These are phyloP conservation scores for Cercospora sesami DNA, from an alignment of 2,329 filamentous ascomycete species.

Conservation along the genomic window DNA sequence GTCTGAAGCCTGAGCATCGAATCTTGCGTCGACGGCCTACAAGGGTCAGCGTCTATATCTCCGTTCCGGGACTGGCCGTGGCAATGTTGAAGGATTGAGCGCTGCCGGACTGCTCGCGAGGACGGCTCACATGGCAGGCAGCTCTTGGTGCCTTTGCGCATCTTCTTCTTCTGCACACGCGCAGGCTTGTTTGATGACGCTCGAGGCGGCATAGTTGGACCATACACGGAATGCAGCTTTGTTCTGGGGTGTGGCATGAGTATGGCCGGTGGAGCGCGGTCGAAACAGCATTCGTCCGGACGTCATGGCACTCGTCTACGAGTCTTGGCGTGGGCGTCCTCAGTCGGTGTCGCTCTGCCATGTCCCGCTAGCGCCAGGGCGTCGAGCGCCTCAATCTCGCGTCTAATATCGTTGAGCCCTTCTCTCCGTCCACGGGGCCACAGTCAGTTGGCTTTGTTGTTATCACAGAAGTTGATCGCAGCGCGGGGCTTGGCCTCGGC, in stretches of 20 bases:
- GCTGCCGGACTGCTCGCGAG: too few species aligned
- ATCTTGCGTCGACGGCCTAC: constrained; percentile 18
- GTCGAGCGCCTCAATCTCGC: too few species aligned
- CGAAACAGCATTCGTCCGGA: background rate
- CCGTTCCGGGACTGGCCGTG: background rate
- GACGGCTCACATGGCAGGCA: constrained; percentile 19
- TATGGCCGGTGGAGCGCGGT: background rate
- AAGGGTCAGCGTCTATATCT: background rate
- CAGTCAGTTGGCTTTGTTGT: background rate
- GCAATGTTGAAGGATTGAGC: background rate
- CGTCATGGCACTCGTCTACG: background rate
- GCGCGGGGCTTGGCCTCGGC: background rate
- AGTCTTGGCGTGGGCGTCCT: too few species aligned
- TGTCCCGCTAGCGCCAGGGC: too few species aligned
- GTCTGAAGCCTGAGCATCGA: constrained; percentile 14
- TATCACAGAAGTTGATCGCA: background rate
- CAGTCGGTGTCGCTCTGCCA: too few species aligned
- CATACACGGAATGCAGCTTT: background rate
- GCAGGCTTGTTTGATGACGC: background rate
- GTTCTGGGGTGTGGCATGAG: background rate
- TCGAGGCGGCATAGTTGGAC: background rate
- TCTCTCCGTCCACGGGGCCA: too few species aligned
- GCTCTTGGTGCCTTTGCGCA: constrained; percentile 21
- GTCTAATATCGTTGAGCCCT: too few species aligned
- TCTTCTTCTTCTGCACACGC: constrained; percentile 8